Base-by-base conservation (phyloP, 2,329 filamentous ascomycete species). In the Aureobasidium zeae region DNA sequence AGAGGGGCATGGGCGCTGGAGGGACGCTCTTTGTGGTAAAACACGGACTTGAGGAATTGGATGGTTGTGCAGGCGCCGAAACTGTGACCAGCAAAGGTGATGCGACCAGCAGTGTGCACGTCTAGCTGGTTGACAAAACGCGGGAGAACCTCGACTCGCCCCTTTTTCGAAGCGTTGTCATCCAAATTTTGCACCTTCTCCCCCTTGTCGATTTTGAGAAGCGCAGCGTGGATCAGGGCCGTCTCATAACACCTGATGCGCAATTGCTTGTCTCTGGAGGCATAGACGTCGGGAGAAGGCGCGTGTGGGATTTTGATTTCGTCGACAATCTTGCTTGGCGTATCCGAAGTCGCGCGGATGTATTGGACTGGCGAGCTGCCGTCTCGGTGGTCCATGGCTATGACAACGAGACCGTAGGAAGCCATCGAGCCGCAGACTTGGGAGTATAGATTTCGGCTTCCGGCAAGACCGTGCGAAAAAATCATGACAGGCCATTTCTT, bases 381-480 rank as follows among this genome's bases (percentile, higher is more conserved):
- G 55, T 94, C 86, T 32, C 86, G 74, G 57, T 93, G 86, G 55
- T 93, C 86, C 0, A 84, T 78, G 46, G 84, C 86, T 42, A 89
- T 67, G 2, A 93, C 85, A 6, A 91, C 77, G 16, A 88, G 71
- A 29, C 86, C 86, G 55, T 91, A 80, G 15, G 83, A 86, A 4
- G 86, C 83, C 20, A 94, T 65, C 0, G 83, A 85, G 12, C 83
- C 83, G 13, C 75, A 81, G 17, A 93, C 66, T 56, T 88, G 81
- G n/a, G 84, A 89, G 65, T 94, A 94, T 9, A 84, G 78, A 55
- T 91, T 91, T 51, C 84, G 74, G 48, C 77, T 81, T 26, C 86
- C 86, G 26, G 83, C 86, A 1, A 94, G 70, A 1, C 86, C 86
- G 57, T 94, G 86, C 1, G 85, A 91, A 63, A 94, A 93, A 49